phyloP scores from a whole-genome alignment of 768 basidiomycete genomes.

The Lentinula raphanica region DNA sequence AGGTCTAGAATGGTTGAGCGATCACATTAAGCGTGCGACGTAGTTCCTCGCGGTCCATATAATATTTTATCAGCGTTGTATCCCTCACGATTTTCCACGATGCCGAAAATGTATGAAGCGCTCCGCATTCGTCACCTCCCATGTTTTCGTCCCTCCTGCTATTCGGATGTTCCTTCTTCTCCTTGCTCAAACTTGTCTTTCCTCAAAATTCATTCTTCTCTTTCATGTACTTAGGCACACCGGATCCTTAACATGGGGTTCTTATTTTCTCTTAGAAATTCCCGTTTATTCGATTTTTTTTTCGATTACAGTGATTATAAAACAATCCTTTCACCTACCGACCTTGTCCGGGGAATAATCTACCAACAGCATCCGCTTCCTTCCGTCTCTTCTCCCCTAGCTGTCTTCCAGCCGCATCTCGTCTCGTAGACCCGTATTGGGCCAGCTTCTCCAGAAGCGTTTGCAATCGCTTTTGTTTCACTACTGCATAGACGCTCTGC shows the following conservation, averaged over 20 bases:
- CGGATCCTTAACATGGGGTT: conserved; percentile 1
- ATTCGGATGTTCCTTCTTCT: conserved; percentile 12
- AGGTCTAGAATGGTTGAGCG: conserved; percentile 94
- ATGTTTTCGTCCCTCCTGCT: conserved; percentile 21
- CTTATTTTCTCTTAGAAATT: conserved; percentile 5
- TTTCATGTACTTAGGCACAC: conserved; percentile 3
- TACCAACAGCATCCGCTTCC: conserved; percentile 74
- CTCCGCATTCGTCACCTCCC: conserved; percentile 34
- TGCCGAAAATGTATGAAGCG: conserved; percentile 48
- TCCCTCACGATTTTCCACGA: conserved; percentile 56
- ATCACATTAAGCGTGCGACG: conserved; percentile 82
- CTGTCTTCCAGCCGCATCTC: conserved; percentile 57
- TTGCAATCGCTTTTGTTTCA: conserved; percentile 70
- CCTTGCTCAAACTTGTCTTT: conserved; percentile 11
- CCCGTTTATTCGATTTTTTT: neutral
- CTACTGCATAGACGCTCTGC: conserved; percentile 56
- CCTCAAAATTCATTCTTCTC: conserved; percentile 1
- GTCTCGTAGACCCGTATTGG: conserved; percentile 56
- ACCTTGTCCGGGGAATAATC: conserved; percentile 66
- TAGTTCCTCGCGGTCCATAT: conserved; percentile 38
- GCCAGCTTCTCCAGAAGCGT: conserved; percentile 76
- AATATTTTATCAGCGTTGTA: conserved; percentile 47
- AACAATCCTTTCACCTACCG: conserved; percentile 31
- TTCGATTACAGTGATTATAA: conserved; percentile 1
- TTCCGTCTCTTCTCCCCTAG: conserved; percentile 66